Evolutionary conservation across 108 stramenopile species (phyloP).

Genomic region (Schizochytrium sp.): DNA sequence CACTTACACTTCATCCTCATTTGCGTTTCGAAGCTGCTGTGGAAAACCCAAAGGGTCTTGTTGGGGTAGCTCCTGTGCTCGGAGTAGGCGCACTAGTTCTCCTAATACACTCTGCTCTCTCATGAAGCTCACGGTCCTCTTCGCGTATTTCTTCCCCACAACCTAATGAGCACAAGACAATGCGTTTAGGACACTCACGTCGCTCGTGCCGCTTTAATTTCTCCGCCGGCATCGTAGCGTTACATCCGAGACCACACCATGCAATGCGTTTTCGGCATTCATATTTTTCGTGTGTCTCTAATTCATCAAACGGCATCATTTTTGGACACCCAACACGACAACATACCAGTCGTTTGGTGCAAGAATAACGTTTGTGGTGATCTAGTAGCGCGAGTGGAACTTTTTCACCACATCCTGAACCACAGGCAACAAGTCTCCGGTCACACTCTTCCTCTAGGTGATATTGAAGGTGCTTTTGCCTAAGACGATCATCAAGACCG

Average conservation of each 20-base stretch:
- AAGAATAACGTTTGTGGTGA: slow-evolving; percentile 1
- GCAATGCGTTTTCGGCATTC: slow-evolving; percentile 46
- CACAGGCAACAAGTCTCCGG: slow-evolving; percentile 8
- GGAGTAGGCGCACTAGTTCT: background rate
- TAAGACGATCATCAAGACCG: background rate
- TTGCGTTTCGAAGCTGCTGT: background rate
- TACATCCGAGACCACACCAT: slow-evolving; percentile 34
- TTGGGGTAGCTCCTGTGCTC: background rate
- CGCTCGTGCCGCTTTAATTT: slow-evolving; percentile 13
- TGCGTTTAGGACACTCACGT: slow-evolving; percentile 15
- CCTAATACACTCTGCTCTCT: background rate
- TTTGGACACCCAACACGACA: slow-evolving; percentile 22
- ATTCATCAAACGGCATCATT: slow-evolving; percentile 2
- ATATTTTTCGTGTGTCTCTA: slow-evolving; percentile 23
- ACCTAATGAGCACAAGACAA: slow-evolving; percentile 22
- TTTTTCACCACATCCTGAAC: background rate
- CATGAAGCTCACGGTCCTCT: slow-evolving; percentile 41
- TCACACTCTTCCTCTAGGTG: background rate
- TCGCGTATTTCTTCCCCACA: slow-evolving; percentile 49
- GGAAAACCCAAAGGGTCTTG: background rate
- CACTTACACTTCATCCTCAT: background rate
- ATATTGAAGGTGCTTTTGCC: background rate
- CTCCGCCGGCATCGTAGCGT: slow-evolving; percentile 35
- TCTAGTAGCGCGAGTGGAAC: background rate
- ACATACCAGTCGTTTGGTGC: slow-evolving; percentile 31